These are phyloP conservation scores for Tylopilus balloui DNA, from an alignment of 768 basidiomycete genomes.

Conservation along the genomic window DNA sequence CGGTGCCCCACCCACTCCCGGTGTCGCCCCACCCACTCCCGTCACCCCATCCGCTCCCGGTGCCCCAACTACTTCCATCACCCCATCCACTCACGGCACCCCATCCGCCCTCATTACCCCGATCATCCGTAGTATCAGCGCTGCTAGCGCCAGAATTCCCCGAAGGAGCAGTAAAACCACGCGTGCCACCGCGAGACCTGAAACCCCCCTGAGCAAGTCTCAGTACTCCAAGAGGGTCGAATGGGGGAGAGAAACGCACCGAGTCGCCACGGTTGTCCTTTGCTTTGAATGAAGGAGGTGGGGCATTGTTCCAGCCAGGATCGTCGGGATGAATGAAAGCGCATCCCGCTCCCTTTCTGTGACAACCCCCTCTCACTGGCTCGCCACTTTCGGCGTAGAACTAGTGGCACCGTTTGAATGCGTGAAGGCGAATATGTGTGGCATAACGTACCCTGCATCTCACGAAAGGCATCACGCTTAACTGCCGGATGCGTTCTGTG, in stretches of 20 bases:
- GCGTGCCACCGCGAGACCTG: conserved; percentile 6
- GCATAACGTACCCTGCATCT: conserved; percentile 24
- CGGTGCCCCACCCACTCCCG: conserved; percentile 7
- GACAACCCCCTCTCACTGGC: conserved; percentile 27
- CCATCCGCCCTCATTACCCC: conserved; percentile 8
- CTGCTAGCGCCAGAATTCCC: neutral
- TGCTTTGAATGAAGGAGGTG: conserved; percentile 1
- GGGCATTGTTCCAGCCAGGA: conserved; percentile 21
- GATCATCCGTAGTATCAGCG: neutral
- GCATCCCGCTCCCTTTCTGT: conserved; percentile 18
- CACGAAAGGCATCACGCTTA: conserved; percentile 19
- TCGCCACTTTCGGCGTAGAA: conserved; percentile 31
- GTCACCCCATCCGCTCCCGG: neutral
- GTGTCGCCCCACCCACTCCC: conserved; percentile 9
- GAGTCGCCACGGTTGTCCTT: conserved; percentile 15
- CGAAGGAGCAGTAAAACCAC: neutral
- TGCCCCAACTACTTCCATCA: neutral
- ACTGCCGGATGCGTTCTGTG: neutral
- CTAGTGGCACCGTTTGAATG: conserved; percentile 12
- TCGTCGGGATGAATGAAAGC: conserved; percentile 30
- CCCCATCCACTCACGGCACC: conserved; percentile 1
- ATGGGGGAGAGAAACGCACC: conserved; percentile 12
- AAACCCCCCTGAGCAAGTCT: conserved; percentile 6
- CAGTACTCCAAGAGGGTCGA: neutral
- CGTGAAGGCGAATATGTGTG: conserved; percentile 1